phyloP scores from a whole-genome alignment of 2,329 filamentous ascomycete species.

The Knufia petricola region DNA sequence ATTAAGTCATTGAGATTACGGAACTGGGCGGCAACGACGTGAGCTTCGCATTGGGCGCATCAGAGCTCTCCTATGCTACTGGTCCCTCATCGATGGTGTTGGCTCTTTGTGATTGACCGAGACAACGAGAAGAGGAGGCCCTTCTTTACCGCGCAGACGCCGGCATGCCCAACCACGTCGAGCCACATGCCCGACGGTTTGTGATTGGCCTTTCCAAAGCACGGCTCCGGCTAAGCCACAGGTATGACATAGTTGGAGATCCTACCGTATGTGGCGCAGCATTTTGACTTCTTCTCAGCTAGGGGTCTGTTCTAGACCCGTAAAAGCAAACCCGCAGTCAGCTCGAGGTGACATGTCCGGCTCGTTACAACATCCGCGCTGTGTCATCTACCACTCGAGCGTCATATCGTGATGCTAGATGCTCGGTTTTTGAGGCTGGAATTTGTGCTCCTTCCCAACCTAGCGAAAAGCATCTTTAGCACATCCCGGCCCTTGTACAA shows the following conservation, averaged over 20 bases:
- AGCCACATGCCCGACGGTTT: neutral
- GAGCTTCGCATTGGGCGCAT: conserved; percentile 2
- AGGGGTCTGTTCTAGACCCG: no score
- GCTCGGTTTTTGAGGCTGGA: conserved; percentile 4
- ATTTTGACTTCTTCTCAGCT: no score
- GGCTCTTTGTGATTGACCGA: conserved; percentile 9
- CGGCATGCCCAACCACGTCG: neutral
- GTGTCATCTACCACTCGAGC: neutral
- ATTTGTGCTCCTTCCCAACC: conserved; percentile 8
- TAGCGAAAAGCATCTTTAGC: conserved; percentile 69
- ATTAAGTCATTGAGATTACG: neutral
- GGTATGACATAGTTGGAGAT: neutral
- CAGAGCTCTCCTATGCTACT: neutral
- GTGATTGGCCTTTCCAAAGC: neutral
- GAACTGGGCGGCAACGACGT: conserved; percentile 5
- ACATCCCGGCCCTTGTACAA: conserved; percentile 86
- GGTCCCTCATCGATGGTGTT: conserved; percentile 6
- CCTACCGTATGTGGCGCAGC: no score
- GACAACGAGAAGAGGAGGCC: neutral
- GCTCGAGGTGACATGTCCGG: no score
- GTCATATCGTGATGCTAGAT: conserved; percentile 6
- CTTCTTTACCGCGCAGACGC: neutral
- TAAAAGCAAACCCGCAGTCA: no score
- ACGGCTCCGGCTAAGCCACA: neutral
- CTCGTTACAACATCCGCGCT: no score